Conservation (phyloP, 768 basidiomycete species). For the Paxillus ammoniavirescens region DNA sequence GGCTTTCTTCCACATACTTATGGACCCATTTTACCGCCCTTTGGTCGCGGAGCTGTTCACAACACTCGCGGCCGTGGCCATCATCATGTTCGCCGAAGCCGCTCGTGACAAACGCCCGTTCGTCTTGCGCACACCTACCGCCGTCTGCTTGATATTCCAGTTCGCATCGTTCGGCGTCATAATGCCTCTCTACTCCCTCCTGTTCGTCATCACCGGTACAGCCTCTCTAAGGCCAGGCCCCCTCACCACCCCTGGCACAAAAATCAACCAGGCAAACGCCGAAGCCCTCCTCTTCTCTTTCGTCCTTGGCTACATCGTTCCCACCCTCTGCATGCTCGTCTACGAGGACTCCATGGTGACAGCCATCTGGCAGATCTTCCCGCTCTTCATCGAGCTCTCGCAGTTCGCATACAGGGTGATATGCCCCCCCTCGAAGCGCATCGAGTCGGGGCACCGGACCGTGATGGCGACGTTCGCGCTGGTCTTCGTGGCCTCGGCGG, state of each 20-base stretch:
- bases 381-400: constrained; percentile 45
- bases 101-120: constrained; percentile 36
- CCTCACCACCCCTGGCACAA: constrained; percentile 11
- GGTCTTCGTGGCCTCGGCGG: constrained; percentile 20
- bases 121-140: constrained; percentile 40
- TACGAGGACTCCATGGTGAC: constrained; percentile 43
- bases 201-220: constrained; percentile 41
- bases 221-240: constrained; percentile 10
- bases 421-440: constrained; percentile 24
- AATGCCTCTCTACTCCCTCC: constrained; percentile 48
- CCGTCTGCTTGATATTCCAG: constrained; percentile 43
- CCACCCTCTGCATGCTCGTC: constrained; percentile 44
- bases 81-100: constrained; percentile 47
- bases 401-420: constrained; percentile 38
- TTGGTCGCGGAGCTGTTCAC: constrained; percentile 15
- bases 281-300: constrained; percentile 53
- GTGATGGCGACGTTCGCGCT: constrained; percentile 15
- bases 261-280: constrained; percentile 43
- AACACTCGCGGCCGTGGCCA: constrained; percentile 13
- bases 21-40: constrained; percentile 16
- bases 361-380: constrained; percentile 55
- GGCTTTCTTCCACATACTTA: constrained; percentile 41
- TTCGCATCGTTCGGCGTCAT: constrained; percentile 40
- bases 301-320: constrained; percentile 43
- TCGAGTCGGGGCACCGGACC: constrained; percentile 20